phyloP scores from a whole-genome alignment of 768 basidiomycete species.

The Mycena venus region DNA sequence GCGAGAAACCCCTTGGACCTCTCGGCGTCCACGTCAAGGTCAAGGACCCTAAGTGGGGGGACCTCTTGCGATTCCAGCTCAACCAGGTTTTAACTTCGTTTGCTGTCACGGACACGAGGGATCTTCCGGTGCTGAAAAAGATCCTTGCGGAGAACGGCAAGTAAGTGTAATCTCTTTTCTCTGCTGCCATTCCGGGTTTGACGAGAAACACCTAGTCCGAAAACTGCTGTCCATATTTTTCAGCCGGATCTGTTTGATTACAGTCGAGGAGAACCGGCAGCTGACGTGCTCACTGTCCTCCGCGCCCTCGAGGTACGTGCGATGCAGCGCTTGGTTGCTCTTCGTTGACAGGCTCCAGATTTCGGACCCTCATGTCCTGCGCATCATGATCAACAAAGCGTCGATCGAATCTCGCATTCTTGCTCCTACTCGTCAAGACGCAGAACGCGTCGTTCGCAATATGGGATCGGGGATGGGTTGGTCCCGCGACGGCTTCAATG shows the following conservation, averaged over 20 bases:
- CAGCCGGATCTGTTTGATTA: conserved; percentile 88
- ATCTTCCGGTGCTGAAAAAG: conserved; percentile 67
- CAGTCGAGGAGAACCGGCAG: conserved; percentile 76
- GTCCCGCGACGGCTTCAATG: conserved; percentile 72
- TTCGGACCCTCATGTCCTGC: conserved; percentile 78
- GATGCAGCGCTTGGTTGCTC: not conserved
- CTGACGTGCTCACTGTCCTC: conserved; percentile 77
- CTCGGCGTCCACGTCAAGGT: conserved; percentile 85
- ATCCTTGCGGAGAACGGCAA: conserved; percentile 72
- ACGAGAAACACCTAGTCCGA: conserved; percentile 48
- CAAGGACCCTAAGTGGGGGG: conserved; percentile 76
- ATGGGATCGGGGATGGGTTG: conserved; percentile 71
- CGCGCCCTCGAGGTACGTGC: conserved; percentile 83
- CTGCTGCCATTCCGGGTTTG: not conserved
- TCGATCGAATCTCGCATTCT: conserved; percentile 82
- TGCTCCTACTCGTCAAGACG: conserved; percentile 72
- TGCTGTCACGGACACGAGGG: conserved; percentile 79
- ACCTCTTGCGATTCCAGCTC: conserved; percentile 74
- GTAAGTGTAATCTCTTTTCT: conserved; percentile 57
- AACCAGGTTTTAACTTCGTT: conserved; percentile 73
- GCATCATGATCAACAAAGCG: conserved; percentile 83
- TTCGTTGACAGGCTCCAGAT: conserved; percentile 62
- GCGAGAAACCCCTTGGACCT: conserved; percentile 80
- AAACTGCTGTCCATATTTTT: conserved; percentile 70
- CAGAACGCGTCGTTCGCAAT: conserved; percentile 62